Conservation (phyloP, 1,284 basidiomycete species). For the Pterulicium gracile region DNA sequence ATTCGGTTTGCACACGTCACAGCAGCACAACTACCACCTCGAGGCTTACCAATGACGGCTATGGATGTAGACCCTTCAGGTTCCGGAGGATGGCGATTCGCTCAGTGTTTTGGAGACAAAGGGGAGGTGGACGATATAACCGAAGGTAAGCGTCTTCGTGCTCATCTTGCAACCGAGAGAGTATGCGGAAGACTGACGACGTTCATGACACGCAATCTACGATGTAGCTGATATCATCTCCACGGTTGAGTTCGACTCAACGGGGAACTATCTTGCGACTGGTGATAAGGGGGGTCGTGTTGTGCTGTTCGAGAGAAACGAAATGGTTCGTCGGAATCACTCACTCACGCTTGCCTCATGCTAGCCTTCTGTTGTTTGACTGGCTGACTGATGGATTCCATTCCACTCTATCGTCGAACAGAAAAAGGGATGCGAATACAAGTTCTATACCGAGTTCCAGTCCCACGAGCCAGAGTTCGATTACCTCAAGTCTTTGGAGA, state of each 20-base stretch:
- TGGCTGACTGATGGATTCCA: not conserved
- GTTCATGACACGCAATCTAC: slow-evolving; percentile 5
- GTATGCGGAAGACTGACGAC: not conserved
- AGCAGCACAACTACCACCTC: slow-evolving; percentile 21
- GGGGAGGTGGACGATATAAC: slow-evolving; percentile 99
- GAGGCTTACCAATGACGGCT: slow-evolving; percentile 12
- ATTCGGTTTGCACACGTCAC: slow-evolving; percentile 12
- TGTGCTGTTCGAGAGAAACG: slow-evolving; percentile 97
- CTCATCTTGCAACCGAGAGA: slow-evolving; percentile 1
- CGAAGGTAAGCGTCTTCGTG: slow-evolving; percentile 57
- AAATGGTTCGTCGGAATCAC: slow-evolving; percentile 60
- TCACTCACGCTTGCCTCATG: slow-evolving; percentile 13
- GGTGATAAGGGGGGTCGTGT: slow-evolving; percentile 99
- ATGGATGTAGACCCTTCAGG: slow-evolving; percentile 78
- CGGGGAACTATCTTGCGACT: slow-evolving; percentile 98
- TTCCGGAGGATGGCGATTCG: slow-evolving; percentile 93
- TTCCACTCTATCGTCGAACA: slow-evolving; percentile 20
- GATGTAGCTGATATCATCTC: slow-evolving; percentile 93
- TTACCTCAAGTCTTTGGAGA: slow-evolving; percentile 99
- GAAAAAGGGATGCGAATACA: slow-evolving; percentile 99
- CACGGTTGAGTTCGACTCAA: slow-evolving; percentile 99
- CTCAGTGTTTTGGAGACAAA: slow-evolving; percentile 99
- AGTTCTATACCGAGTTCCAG: slow-evolving; percentile 99
- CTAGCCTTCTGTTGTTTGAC: slow-evolving; percentile 5
- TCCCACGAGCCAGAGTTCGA: slow-evolving; percentile 99